Evolutionary conservation across 257 asterid genomes (phyloP).

Genomic region (Pogostemon cablin): DNA sequence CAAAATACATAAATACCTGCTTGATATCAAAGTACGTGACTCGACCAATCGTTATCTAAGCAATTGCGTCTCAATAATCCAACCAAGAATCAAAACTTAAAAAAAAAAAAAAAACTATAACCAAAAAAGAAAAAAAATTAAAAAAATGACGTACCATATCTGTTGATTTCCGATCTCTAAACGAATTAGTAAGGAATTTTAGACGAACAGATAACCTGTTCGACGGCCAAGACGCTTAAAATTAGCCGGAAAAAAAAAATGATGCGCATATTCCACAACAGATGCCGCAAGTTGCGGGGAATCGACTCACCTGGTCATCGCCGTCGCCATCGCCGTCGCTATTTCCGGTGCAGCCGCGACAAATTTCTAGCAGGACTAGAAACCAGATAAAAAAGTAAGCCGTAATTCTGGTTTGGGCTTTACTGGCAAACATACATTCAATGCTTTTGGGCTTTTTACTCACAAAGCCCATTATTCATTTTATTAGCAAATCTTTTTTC

Average conservation of each 20-base stretch:
- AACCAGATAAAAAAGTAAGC: not conserved
- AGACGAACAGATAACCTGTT: constrained; percentile 40
- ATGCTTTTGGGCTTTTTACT: no score
- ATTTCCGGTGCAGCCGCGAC: constrained; percentile 17
- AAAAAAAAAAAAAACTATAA: not conserved
- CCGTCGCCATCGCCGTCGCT: constrained; percentile 35
- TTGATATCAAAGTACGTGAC: not conserved
- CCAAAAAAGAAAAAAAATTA: not conserved
- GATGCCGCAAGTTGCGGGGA: not conserved
- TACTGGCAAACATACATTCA: not conserved
- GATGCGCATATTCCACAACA: not conserved
- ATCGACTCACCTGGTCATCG: constrained; percentile 33
- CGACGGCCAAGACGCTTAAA: constrained; percentile 11
- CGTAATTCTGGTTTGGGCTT: constrained; percentile 20
- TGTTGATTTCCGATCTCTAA: constrained; percentile 28
- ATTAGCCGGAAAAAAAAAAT: not conserved
- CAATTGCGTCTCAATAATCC: constrained; percentile 9
- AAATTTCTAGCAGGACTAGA: not conserved
- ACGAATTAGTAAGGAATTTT: constrained; percentile 26
- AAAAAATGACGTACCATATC: constrained; percentile 34
- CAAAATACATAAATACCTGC: no score
- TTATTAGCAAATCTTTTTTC: no score
- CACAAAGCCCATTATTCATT: no score
- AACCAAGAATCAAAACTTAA: not conserved
- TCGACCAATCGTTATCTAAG: not conserved